phyloP scores from a whole-genome alignment of 2,329 filamentous ascomycete genomes.

The Aureobasidium sp. region DNA sequence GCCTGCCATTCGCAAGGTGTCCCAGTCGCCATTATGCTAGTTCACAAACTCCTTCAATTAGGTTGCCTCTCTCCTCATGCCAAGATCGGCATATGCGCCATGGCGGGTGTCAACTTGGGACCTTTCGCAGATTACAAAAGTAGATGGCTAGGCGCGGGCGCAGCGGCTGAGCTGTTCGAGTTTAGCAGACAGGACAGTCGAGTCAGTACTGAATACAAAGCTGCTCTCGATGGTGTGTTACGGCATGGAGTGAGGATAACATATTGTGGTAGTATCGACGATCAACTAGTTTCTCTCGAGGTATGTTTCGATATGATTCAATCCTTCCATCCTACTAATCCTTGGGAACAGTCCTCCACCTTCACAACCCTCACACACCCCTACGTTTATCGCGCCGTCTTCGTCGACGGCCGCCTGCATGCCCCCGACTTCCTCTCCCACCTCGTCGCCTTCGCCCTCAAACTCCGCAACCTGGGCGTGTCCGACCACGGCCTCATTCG shows the following conservation, averaged over 20 bases:
- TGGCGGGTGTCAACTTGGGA: slow-evolving; percentile 87
- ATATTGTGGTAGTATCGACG: slow-evolving; percentile 90
- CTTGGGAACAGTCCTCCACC: slow-evolving; percentile 58
- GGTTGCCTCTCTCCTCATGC: slow-evolving; percentile 66
- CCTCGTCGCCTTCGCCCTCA: slow-evolving; percentile 85
- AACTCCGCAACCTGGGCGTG: slow-evolving; percentile 86
- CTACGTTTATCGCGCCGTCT: slow-evolving; percentile 91
- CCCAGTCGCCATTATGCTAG: slow-evolving; percentile 83
- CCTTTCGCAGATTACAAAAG: slow-evolving; percentile 91
- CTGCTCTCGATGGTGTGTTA: slow-evolving; percentile 66
- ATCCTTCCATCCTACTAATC: not conserved
- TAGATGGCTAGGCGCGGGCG: slow-evolving; percentile 71
- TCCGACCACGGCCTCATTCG: slow-evolving; percentile 89
- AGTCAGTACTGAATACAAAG: slow-evolving; percentile 74
- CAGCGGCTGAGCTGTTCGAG: slow-evolving; percentile 90
- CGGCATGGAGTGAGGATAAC: slow-evolving; percentile 75
- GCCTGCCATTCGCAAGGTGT: slow-evolving; percentile 95
- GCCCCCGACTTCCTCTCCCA: slow-evolving; percentile 91
- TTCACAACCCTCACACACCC: slow-evolving; percentile 83
- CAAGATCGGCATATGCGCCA: slow-evolving; percentile 77
- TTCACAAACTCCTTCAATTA: slow-evolving; percentile 86
- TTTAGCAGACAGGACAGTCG: slow-evolving; percentile 76
- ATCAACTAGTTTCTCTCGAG: slow-evolving; percentile 91
- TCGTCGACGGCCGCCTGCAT: slow-evolving; percentile 87
- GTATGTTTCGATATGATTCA: slow-evolving; percentile 36